A percentile compares a stretch with the other conserved stretches of the same genome.
Conservation (phyloP, 192 early-diverging fungal species). For the Gryganskiella cystojenkinii region DNA sequence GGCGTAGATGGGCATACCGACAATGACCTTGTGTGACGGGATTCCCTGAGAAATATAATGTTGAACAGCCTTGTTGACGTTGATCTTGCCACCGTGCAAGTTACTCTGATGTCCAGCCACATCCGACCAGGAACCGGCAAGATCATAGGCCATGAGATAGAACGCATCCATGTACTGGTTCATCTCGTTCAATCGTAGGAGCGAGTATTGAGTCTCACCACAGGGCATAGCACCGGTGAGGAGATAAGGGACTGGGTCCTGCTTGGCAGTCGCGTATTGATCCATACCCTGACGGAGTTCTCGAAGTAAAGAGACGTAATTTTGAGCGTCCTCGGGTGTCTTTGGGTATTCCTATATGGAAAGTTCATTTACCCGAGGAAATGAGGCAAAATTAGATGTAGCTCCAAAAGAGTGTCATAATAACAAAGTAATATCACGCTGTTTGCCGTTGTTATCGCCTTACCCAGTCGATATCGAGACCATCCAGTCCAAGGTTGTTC, state of each 20-base stretch:
- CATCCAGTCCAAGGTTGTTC: conserved; percentile 63
- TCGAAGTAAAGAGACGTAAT: conserved; percentile 81
- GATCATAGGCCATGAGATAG: conserved; percentile 95
- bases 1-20: conserved; percentile 94
- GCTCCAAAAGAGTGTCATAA: neutral
- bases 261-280: conserved; percentile 52
- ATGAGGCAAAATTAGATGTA: neutral
- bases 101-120: conserved; percentile 90
- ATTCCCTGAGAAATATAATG: conserved; percentile 79
- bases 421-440: neutral
- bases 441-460: neutral
- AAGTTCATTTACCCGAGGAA: neutral
- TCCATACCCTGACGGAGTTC: conserved; percentile 79
- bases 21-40: conserved; percentile 83
- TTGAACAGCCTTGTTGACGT: conserved; percentile 75
- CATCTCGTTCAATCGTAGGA: conserved; percentile 69
- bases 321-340: conserved; percentile 77
- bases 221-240: conserved; percentile 78
- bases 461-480: conserved; percentile 62
- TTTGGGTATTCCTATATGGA: conserved; percentile 86
- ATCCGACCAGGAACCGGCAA: conserved; percentile 71
- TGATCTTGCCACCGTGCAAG: conserved; percentile 72
- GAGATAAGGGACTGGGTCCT: conserved; percentile 59
- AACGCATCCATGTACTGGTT: conserved; percentile 77
- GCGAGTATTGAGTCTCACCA: conserved; percentile 69